phyloP scores from a whole-genome alignment of 2,329 filamentous ascomycete species.

The Xylaria sp. region DNA sequence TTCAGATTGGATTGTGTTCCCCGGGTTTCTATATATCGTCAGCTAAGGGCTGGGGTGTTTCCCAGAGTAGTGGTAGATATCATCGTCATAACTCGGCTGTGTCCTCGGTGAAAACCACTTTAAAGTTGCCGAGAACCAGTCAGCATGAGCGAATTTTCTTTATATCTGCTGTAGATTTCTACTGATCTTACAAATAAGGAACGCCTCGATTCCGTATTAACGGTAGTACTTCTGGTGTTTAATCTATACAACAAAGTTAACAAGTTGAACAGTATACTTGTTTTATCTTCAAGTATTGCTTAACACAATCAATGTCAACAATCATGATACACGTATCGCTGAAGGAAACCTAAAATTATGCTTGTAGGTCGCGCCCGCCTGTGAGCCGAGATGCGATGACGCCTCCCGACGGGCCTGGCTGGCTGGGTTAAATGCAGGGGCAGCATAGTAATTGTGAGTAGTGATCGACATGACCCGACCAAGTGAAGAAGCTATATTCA shows the following conservation, averaged over 20 bases:
- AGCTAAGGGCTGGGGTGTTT: conserved; percentile 17
- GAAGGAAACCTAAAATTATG: background rate
- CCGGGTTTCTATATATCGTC: conserved; percentile 29
- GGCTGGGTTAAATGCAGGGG: conserved; percentile 11
- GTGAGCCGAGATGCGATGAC: background rate
- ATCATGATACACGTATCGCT: background rate
- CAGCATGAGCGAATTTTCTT: background rate
- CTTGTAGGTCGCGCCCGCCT: background rate
- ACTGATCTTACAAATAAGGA: background rate
- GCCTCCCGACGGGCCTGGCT: background rate
- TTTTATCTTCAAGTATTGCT: background rate
- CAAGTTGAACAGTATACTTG: background rate
- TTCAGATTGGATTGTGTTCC: conserved; percentile 18
- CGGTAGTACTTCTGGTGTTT: background rate
- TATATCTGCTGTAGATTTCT: background rate
- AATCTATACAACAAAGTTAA: background rate
- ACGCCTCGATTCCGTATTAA: background rate
- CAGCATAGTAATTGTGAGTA: background rate
- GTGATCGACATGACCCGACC: conserved; percentile 24
- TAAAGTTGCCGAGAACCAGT: background rate
- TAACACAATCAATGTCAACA: background rate
- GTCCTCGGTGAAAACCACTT: conserved; percentile 14
- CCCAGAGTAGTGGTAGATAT: conserved; percentile 13
- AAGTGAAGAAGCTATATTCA: conserved; percentile 16
- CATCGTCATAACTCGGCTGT: conserved; percentile 26